Evolutionary conservation across 768 basidiomycete species (phyloP).

Genomic region (Xanthoconium stramineum): DNA sequence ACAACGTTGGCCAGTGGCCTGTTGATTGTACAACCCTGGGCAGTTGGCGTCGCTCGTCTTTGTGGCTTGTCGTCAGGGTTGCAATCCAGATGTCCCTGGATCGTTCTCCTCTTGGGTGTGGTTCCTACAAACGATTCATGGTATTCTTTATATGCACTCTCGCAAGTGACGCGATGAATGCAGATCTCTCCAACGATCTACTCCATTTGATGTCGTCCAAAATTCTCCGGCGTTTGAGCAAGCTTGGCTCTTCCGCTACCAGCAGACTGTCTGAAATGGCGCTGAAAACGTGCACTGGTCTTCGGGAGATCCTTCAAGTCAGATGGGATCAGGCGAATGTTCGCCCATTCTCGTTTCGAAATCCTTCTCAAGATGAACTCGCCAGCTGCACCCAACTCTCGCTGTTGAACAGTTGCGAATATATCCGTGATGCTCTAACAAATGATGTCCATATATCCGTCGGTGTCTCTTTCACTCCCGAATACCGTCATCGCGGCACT

Average conservation of each 20-base stretch:
- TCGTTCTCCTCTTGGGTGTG: neutral
- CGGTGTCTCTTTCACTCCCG: neutral
- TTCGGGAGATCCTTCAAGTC: conserved; percentile 22
- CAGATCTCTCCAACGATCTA: neutral
- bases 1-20: no score
- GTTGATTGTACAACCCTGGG: neutral
- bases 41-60: neutral
- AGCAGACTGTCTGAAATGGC: neutral
- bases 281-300: neutral
- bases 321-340: conserved; percentile 33
- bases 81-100: neutral
- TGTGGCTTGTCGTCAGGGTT: neutral
- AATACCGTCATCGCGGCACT: conserved; percentile 2
- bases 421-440: conserved; percentile 8
- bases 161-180: neutral
- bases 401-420: conserved; percentile 11
- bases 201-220: neutral
- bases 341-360: neutral
- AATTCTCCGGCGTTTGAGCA: neutral
- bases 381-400: conserved; percentile 31
- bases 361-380: neutral
- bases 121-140: neutral
- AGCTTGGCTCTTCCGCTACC: neutral
- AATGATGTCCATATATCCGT: neutral
- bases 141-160: neutral